Percentiles rank a stretch among this genome's conserved stretches.
Conservation (phyloP, 768 basidiomycete genomes). For the Ephemerocybe angulata region DNA sequence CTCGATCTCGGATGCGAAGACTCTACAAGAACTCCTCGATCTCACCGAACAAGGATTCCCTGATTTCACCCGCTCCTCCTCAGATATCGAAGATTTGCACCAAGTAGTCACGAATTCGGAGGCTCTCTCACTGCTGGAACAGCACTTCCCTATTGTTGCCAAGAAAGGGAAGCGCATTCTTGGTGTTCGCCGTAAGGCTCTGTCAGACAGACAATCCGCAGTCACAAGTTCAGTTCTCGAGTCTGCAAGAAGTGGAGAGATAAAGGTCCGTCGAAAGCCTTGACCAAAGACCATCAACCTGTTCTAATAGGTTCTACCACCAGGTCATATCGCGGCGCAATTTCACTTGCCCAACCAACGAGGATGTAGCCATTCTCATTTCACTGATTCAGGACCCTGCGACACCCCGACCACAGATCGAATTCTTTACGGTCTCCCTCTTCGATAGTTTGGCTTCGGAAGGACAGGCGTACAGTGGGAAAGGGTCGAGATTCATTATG, state of each 20-base stretch:
- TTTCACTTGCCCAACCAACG: constrained; percentile 39
- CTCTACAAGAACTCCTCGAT: constrained; percentile 37
- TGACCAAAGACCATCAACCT: background rate
- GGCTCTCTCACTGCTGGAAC: constrained; percentile 28
- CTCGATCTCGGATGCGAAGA: constrained; percentile 40
- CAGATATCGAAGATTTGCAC: constrained; percentile 51
- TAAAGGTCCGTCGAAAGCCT: constrained; percentile 27
- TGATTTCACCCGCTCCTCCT: constrained; percentile 7
- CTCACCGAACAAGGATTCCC: constrained; percentile 17
- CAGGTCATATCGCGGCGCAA: constrained; percentile 43
- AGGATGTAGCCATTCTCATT: constrained; percentile 44
- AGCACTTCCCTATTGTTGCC: constrained; percentile 32
- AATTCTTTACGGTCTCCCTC: constrained; percentile 34
- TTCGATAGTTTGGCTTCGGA: constrained; percentile 22
- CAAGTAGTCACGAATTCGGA: constrained; percentile 25
- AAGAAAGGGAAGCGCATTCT: constrained; percentile 41
- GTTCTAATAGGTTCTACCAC: background rate
- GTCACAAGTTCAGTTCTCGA: constrained; percentile 36
- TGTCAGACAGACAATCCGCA: background rate
- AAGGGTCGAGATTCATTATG: constrained; percentile 27
- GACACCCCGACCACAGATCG: constrained; percentile 26
- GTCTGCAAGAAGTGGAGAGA: constrained; percentile 30
- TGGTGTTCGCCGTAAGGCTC: constrained; percentile 9
- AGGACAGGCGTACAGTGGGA: constrained; percentile 23
- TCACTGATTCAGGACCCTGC: constrained; percentile 42